A percentile compares a stretch with the other conserved stretches of the same genome.
These are phyloP conservation scores for Paecilomyces fulvus DNA, from an alignment of 2,329 filamentous ascomycete species.

Conservation along the genomic window DNA sequence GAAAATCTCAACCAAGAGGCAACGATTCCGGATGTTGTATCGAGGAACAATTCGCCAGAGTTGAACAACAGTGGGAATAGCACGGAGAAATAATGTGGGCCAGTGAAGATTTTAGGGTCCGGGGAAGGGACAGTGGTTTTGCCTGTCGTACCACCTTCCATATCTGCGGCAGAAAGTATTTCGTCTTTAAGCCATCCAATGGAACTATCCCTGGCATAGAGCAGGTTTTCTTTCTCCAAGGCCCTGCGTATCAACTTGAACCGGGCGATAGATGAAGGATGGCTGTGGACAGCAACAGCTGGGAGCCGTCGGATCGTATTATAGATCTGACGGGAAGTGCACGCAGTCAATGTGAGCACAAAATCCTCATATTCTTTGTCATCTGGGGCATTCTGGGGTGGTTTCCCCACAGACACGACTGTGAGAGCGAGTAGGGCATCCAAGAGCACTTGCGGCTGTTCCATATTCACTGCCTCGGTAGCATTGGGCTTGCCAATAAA, in stretches of 20 bases:
- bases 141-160: constrained; percentile 3
- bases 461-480: constrained; percentile 28
- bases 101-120: constrained; percentile 22
- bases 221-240: constrained; percentile 45
- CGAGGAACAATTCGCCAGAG: constrained; percentile 34
- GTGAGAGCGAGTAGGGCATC: constrained; percentile 48
- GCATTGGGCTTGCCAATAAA: constrained; percentile 40
- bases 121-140: constrained; percentile 3
- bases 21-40: constrained; percentile 27
- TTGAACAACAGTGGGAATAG: constrained; percentile 47
- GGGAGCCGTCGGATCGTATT: constrained; percentile 30
- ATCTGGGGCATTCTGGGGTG: constrained; percentile 35
- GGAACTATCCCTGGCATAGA: constrained; percentile 48
- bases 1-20: constrained; percentile 43
- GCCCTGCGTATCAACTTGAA: constrained; percentile 48
- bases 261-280: constrained; percentile 44
- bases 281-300: constrained; percentile 38
- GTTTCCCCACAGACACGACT: constrained; percentile 41
- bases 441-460: constrained; percentile 44
- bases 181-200: constrained; percentile 55
- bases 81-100: constrained; percentile 28
- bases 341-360: constrained; percentile 38
- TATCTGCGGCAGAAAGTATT: constrained; percentile 40
- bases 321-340: constrained; percentile 27
- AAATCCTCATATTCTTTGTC: constrained; percentile 47